Evolutionary conservation across 331 rosid species (phyloP).

Genomic region (Ulmus americana): DNA sequence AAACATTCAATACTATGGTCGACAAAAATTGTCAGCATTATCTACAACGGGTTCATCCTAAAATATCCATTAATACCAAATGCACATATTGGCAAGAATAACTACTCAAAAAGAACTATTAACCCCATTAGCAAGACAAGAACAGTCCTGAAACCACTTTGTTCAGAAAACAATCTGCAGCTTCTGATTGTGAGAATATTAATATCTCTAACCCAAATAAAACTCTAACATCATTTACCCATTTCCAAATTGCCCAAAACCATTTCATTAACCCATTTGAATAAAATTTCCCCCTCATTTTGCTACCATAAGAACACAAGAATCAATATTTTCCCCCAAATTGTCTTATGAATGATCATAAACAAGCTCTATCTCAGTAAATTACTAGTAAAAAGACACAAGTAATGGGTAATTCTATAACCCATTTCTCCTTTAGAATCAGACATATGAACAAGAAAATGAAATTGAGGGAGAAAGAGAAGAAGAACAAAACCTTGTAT

Average conservation of each 20-base stretch:
- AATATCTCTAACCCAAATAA: background rate
- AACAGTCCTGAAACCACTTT: background rate
- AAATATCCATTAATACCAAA: background rate
- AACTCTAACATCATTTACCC: background rate
- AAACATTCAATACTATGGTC: too few species aligned
- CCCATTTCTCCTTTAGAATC: background rate
- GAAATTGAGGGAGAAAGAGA: background rate
- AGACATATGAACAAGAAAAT: background rate
- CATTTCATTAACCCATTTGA: background rate
- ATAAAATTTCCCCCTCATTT: background rate
- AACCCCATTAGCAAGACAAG: background rate
- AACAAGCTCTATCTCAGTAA: too few species aligned
- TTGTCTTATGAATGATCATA: too few species aligned
- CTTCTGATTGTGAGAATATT: background rate
- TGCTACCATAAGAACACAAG: too few species aligned
- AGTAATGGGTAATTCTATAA: background rate
- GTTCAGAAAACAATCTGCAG: background rate
- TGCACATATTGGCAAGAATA: background rate
- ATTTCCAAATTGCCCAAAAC: background rate
- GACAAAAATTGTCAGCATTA: background rate
- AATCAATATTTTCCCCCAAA: too few species aligned
- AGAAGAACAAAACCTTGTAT: slow-evolving; percentile 51
- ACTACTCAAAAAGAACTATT: background rate
- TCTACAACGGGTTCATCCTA: background rate
- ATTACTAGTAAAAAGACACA: background rate